Percentiles rank a stretch among this genome's conserved stretches.
phyloP scores from a whole-genome alignment of 176 grass and related monocot genomes.

The Olyra latifolia region DNA sequence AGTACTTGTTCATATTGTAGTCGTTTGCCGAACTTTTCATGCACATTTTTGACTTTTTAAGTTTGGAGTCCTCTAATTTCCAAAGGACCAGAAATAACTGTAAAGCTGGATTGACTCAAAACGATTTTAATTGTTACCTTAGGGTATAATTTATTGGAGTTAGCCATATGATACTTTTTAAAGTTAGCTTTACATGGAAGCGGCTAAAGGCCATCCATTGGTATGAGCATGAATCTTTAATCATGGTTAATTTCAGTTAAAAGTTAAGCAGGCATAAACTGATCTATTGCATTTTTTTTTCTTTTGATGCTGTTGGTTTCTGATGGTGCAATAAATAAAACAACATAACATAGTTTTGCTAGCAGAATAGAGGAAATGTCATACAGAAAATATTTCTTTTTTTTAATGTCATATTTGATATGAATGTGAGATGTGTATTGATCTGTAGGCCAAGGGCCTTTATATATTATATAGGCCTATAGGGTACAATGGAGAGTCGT shows the following conservation, averaged over 20 bases:
- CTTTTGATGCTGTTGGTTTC: constrained; percentile 25
- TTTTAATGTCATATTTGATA: neutral
- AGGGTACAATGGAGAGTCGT: no score
- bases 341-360: constrained; percentile 17
- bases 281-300: neutral
- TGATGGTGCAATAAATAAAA: neutral
- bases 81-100: no score
- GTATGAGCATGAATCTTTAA: constrained; percentile 1
- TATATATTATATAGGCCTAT: no score
- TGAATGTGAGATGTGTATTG: no score
- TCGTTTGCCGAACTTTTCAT: constrained; percentile 7
- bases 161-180: neutral
- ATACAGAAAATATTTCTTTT: constrained; percentile 1
- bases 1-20: neutral
- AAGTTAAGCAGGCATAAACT: constrained; percentile 7
- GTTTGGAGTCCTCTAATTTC: neutral
- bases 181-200: constrained; percentile 9
- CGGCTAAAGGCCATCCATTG: neutral
- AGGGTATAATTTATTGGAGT: neutral
- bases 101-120: neutral
- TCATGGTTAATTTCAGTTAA: neutral
- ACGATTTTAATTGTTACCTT: neutral
- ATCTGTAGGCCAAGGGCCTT: no score
- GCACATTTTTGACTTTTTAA: neutral
- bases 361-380: constrained; percentile 1